phyloP scores from a whole-genome alignment of 2,329 filamentous ascomycete species.

The Ophiostoma angusticollis region DNA sequence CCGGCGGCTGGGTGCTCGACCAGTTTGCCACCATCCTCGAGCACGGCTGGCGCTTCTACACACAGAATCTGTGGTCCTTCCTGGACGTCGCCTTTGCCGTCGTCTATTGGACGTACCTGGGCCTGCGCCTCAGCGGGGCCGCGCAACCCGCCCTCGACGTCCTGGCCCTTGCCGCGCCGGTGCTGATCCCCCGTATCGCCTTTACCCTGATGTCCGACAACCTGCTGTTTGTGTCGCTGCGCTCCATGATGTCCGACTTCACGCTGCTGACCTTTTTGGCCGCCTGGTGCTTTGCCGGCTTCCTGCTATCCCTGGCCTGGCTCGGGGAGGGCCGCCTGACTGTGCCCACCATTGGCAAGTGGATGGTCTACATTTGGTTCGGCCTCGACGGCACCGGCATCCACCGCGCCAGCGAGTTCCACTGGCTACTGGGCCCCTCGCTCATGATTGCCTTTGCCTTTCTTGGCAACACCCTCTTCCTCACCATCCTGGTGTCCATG shows the following conservation, averaged over 20 bases:
- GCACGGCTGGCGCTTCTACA: conserved; percentile 66
- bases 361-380: conserved; percentile 93
- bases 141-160: conserved; percentile 63
- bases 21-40: conserved; percentile 66
- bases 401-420: conserved; percentile 52
- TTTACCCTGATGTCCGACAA: conserved; percentile 78
- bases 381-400: conserved; percentile 63
- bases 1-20: conserved; percentile 66
- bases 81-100: conserved; percentile 66
- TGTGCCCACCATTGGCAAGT: conserved; percentile 63
- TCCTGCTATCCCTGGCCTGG: conserved; percentile 69
- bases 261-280: conserved; percentile 63
- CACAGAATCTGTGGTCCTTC: conserved; percentile 81
- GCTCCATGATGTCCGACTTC: conserved; percentile 80
- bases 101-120: conserved; percentile 57
- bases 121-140: conserved; percentile 44
- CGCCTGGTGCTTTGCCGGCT: conserved; percentile 73
- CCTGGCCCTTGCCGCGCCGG: conserved; percentile 64
- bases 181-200: conserved; percentile 64
- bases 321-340: conserved; percentile 52
- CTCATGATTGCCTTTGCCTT: conserved; percentile 79
- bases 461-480: conserved; percentile 73
- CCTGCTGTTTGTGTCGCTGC: conserved; percentile 65
- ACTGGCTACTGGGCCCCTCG: conserved; percentile 64
- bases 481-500: conserved; percentile 83